Base-by-base conservation (phyloP, 208 protist genomes). In the Acanthamoeba sp. region DNA sequence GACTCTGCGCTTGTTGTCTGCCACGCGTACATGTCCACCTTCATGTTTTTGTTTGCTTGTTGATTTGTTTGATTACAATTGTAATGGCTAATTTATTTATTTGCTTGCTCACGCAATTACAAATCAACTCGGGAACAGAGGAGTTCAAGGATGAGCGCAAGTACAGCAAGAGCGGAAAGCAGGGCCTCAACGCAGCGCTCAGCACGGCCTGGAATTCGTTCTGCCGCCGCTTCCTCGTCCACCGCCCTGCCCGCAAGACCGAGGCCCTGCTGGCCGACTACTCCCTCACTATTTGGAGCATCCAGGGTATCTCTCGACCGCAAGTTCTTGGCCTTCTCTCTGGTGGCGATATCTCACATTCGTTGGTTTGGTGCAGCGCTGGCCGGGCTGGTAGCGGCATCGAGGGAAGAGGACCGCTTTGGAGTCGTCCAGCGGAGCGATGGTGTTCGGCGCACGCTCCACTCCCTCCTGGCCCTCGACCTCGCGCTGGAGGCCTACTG, bases 401-500 rank as follows among this genome's bases (percentile, higher is more conserved):
- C 85, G 32, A 48, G 85, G 6, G 59, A 71, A 14, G 85, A 91
- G 40, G 85, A 91, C 55, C 50, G 85, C 36, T 91, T 48, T 32
- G 85, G 85, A n/a, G 85, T 91, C 36, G 85, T 91, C 34, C 50
- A 73, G 85, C 2, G 50, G 55, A 91, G 59, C 38, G 85, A 91
- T 27, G 85, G 85, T 36, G 57, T 91, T 32, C 34, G 57, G 32
- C 85, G 85, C 24, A 91, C 85, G 22, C 50, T 91, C 3, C 50
- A 91, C 32, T 64, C 85, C 5, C 59, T 91, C 7, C 16, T 91
- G 12, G 85, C 85, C 22, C 85, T 91, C 16, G 50, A 73, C 24
- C 85, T 91, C 34, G 85, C 85, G 45, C 32, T 91, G 16, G 76
- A 85, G 45, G 76, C 42, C 76, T 85, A 85, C 76, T 85, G 76